Percentiles rank a stretch among this genome's conserved stretches.
phyloP scores from a whole-genome alignment of 441 rosid species.

The Adansonia rubrostipa region DNA sequence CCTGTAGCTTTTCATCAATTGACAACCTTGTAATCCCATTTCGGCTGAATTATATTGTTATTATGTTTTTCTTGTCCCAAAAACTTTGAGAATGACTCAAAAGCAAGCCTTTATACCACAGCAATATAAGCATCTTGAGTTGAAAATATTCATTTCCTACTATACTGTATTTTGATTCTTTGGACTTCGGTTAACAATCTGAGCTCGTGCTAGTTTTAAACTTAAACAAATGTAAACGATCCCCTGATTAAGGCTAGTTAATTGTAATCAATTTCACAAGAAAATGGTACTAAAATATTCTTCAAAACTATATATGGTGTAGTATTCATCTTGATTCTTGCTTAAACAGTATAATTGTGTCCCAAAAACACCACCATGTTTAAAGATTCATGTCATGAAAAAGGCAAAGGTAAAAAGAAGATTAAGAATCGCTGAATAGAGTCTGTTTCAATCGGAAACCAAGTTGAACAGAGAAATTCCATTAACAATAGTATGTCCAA shows the following conservation, averaged over 20 bases:
- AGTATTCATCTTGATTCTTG: background rate
- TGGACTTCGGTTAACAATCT: background rate
- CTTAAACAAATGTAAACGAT: conserved; percentile 5
- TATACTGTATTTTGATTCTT: background rate
- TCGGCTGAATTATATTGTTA: background rate
- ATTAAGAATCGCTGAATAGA: background rate
- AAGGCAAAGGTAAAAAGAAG: background rate
- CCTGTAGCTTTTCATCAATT: conserved; percentile 45
- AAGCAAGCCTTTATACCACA: background rate
- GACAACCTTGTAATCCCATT: conserved; percentile 21
- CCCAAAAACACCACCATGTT: conserved; percentile 9
- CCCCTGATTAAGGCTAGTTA: background rate
- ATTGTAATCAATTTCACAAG: background rate
- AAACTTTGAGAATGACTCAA: conserved; percentile 9
- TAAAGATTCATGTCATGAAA: background rate
- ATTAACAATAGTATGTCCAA: conserved; percentile 25
- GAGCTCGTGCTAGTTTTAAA: background rate
- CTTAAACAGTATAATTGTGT: background rate
- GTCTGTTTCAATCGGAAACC: background rate
- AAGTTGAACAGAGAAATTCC: conserved; percentile 28
- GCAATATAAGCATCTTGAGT: background rate
- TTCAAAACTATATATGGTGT: background rate
- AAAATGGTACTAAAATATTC: background rate
- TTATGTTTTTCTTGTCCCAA: conserved; percentile 21
- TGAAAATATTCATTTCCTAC: background rate